Percentiles rank a stretch among this genome's conserved stretches.
These are phyloP conservation scores for Davidsoniella neocaledoniae DNA, from an alignment of 2,329 filamentous ascomycete species.

Conservation along the genomic window DNA sequence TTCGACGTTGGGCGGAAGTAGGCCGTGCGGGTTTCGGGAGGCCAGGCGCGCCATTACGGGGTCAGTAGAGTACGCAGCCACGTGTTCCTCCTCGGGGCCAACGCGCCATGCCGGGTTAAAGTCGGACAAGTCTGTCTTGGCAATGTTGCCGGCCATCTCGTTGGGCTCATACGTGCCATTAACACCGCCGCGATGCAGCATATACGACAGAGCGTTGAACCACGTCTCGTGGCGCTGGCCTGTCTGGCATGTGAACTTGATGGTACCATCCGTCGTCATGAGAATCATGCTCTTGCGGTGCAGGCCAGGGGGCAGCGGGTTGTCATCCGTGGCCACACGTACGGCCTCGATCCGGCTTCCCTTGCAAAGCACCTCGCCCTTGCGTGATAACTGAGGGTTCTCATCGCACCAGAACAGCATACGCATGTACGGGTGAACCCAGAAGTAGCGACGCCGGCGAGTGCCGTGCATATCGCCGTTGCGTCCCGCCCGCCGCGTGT, in stretches of 20 bases:
- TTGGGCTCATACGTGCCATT: conserved; percentile 38
- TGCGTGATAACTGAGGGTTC: conserved; percentile 67
- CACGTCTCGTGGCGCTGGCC: conserved; percentile 93
- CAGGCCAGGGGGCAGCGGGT: conserved; percentile 83
- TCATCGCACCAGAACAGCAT: conserved; percentile 93
- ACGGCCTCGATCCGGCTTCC: conserved; percentile 89
- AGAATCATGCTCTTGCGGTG: conserved; percentile 89
- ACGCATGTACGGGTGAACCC: conserved; percentile 94
- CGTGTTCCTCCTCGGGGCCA: conserved; percentile 8
- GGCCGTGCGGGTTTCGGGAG: conserved; percentile 15
- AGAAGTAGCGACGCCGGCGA: conserved; percentile 90
- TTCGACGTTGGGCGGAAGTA: conserved; percentile 31
- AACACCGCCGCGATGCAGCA: conserved; percentile 59
- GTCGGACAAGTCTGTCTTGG: conserved; percentile 51
- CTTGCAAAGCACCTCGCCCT: conserved; percentile 61
- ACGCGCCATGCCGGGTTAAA: conserved; percentile 51
- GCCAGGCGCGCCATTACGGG: conserved; percentile 5
- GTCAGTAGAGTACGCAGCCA: conserved; percentile 8
- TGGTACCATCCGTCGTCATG: conserved; percentile 68
- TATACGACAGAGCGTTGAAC: conserved; percentile 93
- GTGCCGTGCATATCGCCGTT: conserved; percentile 67
- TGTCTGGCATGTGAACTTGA: conserved; percentile 91
- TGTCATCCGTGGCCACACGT: conserved; percentile 81
- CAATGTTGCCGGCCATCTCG: conserved; percentile 39
- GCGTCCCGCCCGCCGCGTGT: conserved; percentile 85